Conservation (phyloP, 164 flowering plant species). For the Tetrastigma voinierianum region DNA sequence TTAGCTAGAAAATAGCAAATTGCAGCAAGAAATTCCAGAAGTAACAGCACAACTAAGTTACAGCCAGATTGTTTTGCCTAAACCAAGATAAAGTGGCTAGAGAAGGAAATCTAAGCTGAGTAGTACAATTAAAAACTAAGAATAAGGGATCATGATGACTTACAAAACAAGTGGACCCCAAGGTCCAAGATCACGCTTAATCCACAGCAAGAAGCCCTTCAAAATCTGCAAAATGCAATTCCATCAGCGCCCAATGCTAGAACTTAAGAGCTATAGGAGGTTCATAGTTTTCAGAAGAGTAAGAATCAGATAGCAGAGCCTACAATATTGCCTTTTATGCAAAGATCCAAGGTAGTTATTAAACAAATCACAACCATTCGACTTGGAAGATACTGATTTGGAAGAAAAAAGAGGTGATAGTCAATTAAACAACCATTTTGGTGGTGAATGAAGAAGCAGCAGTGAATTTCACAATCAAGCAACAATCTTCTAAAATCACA, state of each 20-base stretch:
- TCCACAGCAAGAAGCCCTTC: slow-evolving; percentile 41
- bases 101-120: not conserved
- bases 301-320: not conserved
- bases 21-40: too few species aligned
- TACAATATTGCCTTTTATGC: too few species aligned
- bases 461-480: not conserved
- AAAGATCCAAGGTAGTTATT: too few species aligned
- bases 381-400: too few species aligned
- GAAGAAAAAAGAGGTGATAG: too few species aligned
- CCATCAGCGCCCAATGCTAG: not conserved
- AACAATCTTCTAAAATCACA: not conserved
- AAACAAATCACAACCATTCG: too few species aligned
- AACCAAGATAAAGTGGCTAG: not conserved
- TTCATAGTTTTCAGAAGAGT: not conserved
- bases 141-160: slow-evolving; percentile 9
- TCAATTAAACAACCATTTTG: too few species aligned
- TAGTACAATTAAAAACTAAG: not conserved
- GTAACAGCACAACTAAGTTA: too few species aligned
- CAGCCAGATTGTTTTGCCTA: too few species aligned
- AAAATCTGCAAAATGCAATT: slow-evolving; percentile 23
- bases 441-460: too few species aligned
- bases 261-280: not conserved
- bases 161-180: slow-evolving; percentile 48
- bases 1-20: too few species aligned
- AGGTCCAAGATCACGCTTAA: slow-evolving; percentile 41